A percentile compares a stretch with the other conserved stretches of the same genome.
Conservation (phyloP, 805 yeast species). For the Candida namnaoensis region DNA sequence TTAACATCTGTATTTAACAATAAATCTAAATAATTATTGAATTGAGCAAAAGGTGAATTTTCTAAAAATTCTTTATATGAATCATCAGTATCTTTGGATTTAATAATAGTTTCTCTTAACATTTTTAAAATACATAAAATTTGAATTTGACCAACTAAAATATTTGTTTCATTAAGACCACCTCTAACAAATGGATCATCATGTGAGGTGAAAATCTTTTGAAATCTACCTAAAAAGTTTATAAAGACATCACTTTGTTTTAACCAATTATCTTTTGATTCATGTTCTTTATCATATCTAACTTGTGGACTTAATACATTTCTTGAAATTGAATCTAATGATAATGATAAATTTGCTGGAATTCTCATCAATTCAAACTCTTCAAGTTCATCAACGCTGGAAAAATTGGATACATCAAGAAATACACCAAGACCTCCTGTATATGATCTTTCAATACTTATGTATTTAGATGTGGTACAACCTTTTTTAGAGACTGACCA, state of each 20-base stretch:
- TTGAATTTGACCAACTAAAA: conserved; percentile 17
- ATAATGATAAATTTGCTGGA: conserved; percentile 22
- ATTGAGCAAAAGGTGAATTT: conserved; percentile 14
- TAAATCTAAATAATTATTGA: conserved; percentile 24
- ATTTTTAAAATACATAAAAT: conserved; percentile 10
- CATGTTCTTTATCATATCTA: conserved; percentile 7
- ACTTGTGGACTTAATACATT: conserved; percentile 9
- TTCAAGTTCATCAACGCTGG: conserved; percentile 1
- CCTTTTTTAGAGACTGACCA: background rate
- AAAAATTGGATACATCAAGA: conserved; percentile 1
- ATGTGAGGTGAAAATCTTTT: conserved; percentile 8
- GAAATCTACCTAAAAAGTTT: conserved; percentile 12
- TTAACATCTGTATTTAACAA: conserved; percentile 23
- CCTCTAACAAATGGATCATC: conserved; percentile 13
- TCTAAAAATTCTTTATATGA: conserved; percentile 5
- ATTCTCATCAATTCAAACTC: conserved; percentile 28
- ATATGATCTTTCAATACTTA: background rate
- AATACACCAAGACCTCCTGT: conserved; percentile 16
- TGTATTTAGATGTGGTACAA: background rate
- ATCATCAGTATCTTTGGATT: background rate
- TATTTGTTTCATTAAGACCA: conserved; percentile 18
- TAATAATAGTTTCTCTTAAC: conserved; percentile 5
- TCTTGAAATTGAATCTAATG: conserved; percentile 20
- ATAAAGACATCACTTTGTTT: conserved; percentile 10
- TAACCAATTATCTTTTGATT: conserved; percentile 2